Evolutionary conservation across 2,329 filamentous ascomycete species (phyloP).

Genomic region (Aplosporella prunicola): DNA sequence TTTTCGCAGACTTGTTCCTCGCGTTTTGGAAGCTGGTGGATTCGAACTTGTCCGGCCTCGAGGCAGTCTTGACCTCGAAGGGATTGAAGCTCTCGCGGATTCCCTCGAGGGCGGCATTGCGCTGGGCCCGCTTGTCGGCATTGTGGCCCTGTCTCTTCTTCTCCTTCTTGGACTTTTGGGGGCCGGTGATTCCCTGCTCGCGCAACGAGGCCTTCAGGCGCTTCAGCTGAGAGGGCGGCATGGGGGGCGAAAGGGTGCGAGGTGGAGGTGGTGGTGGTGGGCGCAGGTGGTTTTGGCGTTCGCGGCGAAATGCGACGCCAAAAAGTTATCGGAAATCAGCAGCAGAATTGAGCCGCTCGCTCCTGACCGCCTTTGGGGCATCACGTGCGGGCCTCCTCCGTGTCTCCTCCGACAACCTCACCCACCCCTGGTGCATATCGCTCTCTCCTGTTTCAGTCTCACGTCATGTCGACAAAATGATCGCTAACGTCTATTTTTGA

Average conservation of each 20-base stretch:
- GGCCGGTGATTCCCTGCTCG: conserved; percentile 82
- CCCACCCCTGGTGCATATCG: too few relatives aligned
- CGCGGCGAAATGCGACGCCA: too few relatives aligned
- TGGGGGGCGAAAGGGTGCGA: conserved; percentile 29
- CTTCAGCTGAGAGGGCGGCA: conserved; percentile 96
- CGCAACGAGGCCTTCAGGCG: conserved; percentile 83
- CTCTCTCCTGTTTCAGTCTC: too few relatives aligned
- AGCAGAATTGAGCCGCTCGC: not conserved
- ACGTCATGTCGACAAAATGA: too few relatives aligned
- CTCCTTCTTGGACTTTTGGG: conserved; percentile 92
- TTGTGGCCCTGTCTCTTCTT: conserved; percentile 66
- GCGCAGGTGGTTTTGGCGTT: too few relatives aligned
- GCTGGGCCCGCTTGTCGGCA: conserved; percentile 65
- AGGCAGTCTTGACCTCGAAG: conserved; percentile 81
- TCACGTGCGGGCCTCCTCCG: not conserved
- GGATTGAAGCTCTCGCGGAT: conserved; percentile 97
- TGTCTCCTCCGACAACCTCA: too few relatives aligned
- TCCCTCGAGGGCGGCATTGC: conserved; percentile 65
- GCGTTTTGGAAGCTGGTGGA: conserved; percentile 58
- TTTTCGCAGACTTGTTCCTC: conserved; percentile 42
- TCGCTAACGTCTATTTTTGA: too few relatives aligned
- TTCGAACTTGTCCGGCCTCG: conserved; percentile 73
- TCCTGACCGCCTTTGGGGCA: too few relatives aligned
- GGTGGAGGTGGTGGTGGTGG: not conserved
- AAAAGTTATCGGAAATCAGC: not conserved